Evolutionary conservation across 306 rosid species (phyloP).

Genomic region (Astragalus glycyphyllos): DNA sequence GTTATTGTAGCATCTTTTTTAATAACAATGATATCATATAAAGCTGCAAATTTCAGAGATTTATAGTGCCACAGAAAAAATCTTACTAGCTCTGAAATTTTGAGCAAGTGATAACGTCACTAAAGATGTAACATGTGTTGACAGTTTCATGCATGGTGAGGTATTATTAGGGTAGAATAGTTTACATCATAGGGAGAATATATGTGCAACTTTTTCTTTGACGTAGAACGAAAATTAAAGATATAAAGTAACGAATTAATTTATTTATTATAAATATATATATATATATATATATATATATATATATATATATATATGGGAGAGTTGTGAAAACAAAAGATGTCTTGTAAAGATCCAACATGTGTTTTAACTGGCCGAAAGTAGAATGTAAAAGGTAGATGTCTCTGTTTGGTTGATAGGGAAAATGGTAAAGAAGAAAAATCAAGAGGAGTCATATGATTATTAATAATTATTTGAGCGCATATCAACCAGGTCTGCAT

Average conservation of each 20-base stretch:
- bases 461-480: too few relatives aligned
- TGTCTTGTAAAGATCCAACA: constrained; percentile 38
- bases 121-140: constrained; percentile 19
- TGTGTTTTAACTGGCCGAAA: constrained; percentile 21
- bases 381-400: constrained; percentile 1
- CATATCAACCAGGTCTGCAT: too few relatives aligned
- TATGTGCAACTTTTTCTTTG: neutral
- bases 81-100: constrained; percentile 35
- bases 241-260: too few relatives aligned
- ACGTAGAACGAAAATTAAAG: too few relatives aligned
- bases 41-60: constrained; percentile 43
- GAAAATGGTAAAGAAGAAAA: neutral
- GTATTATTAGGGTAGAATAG: constrained; percentile 2
- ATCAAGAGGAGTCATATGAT: too few relatives aligned
- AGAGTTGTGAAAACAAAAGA: neutral
- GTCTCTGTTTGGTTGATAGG: neutral
- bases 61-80: constrained; percentile 33
- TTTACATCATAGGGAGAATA: constrained; percentile 8
- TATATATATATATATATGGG: too few relatives aligned
- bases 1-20: constrained; percentile 30
- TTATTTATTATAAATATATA: too few relatives aligned
- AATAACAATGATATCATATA: constrained; percentile 33
- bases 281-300: too few relatives aligned
- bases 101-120: constrained; percentile 39
- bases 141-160: constrained; percentile 14